Base-by-base conservation (phyloP, 257 asterid species). In the Oldenlandia corymbosa region DNA sequence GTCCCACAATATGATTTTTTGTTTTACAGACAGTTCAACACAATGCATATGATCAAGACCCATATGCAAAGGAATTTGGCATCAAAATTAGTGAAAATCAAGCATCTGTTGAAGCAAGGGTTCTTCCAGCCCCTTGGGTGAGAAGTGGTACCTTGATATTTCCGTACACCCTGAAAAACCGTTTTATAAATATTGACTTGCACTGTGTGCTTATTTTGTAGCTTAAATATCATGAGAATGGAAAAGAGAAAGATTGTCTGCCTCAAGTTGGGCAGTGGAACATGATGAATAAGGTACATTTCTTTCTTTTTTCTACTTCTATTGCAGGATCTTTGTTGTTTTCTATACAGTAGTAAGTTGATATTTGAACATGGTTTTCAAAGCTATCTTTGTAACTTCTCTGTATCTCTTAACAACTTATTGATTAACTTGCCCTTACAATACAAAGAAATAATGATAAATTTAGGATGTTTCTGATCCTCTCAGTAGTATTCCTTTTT, bases 191-290 rank as follows among this genome's bases (percentile, higher is more conserved):
- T 34, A 58, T 64, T 72, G 64, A 78, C 68, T 47, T 14, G 48
- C 54, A 37, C 53, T 58, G 2, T 12, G 34, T 36, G 27, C 60
- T 64, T 62, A n/a, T 20, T 57, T 16, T 68, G 69, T 84, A 94
- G 99, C 79, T 94, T 73, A 94, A 94, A 81, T 94, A 88, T 71
- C 96, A 90, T 9, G 96, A 94, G 67, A 81, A 82, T 0, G 99
- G 99, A 34, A 94, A 88, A 75, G 99, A 94, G 73, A 94, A 86
- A 72, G 97, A 94, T 60, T 94, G 99, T 67, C 65, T 94, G 67
- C 99, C 97, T 16, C 99, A 94, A 70, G 96, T 94, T 24, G 99
- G 99, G 71, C 99, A 94, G 68, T 94, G 99, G 99, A 94, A 94
- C 64, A 94, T 90, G 99, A 83, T 88, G 93, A 94, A 94, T 69